These are phyloP conservation scores for Colletotrichum cuscutae DNA, from an alignment of 2,329 filamentous ascomycete species.

Conservation along the genomic window DNA sequence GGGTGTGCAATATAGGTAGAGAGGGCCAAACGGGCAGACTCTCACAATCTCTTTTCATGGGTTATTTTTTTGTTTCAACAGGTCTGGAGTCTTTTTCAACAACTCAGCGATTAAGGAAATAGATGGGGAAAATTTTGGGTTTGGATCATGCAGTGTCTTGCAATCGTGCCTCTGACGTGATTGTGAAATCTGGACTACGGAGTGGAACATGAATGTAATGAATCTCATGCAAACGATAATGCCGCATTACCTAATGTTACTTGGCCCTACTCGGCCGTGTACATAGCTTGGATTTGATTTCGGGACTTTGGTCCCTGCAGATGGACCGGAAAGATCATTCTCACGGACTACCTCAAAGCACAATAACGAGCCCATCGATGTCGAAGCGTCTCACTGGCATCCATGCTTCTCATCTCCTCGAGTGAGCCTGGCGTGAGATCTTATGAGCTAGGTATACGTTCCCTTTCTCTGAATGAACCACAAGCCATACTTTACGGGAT, in stretches of 20 bases:
- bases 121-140: background rate
- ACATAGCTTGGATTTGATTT: background rate
- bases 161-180: background rate
- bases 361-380: background rate
- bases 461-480: background rate
- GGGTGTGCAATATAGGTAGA: background rate
- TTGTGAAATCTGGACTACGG: background rate
- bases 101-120: conserved; percentile 29
- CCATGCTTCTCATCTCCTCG: background rate
- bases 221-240: background rate
- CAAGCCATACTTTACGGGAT: too few relatives aligned
- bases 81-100: conserved; percentile 29
- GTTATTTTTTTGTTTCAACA: conserved; percentile 26
- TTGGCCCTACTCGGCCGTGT: too few relatives aligned
- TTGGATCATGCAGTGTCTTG: background rate
- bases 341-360: background rate
- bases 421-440: too few relatives aligned
- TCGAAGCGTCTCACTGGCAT: background rate
- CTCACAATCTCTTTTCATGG: background rate
- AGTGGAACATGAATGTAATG: background rate
- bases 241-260: background rate
- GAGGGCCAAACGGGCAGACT: background rate
- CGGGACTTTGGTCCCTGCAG: background rate
- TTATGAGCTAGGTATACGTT: background rate
- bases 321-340: background rate